Conservation (phyloP, 257 asterid species). For the Leonotis leonurus region DNA sequence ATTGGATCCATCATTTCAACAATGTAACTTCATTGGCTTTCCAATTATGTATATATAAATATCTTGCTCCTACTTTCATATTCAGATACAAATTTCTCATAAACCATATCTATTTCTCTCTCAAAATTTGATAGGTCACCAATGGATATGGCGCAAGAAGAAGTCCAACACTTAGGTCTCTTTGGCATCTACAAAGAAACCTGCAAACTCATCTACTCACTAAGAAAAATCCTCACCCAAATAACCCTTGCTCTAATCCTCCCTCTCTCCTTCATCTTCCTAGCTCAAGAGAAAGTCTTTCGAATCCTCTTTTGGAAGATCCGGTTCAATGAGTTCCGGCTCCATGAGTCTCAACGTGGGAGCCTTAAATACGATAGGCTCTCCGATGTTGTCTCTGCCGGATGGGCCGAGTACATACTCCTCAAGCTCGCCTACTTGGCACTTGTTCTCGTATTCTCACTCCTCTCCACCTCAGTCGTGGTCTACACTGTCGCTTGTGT, state of each 20-base stretch:
- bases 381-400: slow-evolving; percentile 18
- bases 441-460: slow-evolving; percentile 42
- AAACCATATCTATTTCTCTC: background rate
- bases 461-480: slow-evolving; percentile 56
- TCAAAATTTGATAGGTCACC: background rate
- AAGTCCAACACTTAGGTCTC: slow-evolving; percentile 49
- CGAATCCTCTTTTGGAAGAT: slow-evolving; percentile 24
- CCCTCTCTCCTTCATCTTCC: slow-evolving; percentile 51
- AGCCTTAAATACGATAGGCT: slow-evolving; percentile 6
- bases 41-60: background rate
- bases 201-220: slow-evolving; percentile 38
- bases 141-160: slow-evolving; percentile 72
- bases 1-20: too few species aligned
- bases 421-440: slow-evolving; percentile 32
- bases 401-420: slow-evolving; percentile 21
- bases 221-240: slow-evolving; percentile 45
- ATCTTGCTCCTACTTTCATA: background rate
- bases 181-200: slow-evolving; percentile 45
- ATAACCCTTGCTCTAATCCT: slow-evolving; percentile 52
- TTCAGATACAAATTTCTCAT: background rate
- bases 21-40: background rate
- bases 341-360: background rate
- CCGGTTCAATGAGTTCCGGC: slow-evolving; percentile 13
- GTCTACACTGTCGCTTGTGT: slow-evolving; percentile 50
- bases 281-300: slow-evolving; percentile 38